These are phyloP conservation scores for Sporothrix mexicana DNA, from an alignment of 2,329 filamentous ascomycete genomes.

Conservation along the genomic window DNA sequence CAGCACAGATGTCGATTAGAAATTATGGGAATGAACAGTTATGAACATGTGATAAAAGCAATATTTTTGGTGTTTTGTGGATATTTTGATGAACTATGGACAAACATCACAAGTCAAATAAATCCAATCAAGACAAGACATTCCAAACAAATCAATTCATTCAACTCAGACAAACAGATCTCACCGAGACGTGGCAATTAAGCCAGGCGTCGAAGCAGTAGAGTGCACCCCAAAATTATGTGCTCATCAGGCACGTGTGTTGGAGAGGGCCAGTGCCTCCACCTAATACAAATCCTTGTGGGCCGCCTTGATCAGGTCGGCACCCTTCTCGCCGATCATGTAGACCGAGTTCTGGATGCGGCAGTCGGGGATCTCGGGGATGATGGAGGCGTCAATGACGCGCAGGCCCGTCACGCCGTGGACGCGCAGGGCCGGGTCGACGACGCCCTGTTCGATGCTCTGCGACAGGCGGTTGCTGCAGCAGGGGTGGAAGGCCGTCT, in stretches of 20 bases:
- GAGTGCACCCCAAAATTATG: too few species aligned
- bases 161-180: background rate
- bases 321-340: slow-evolving; percentile 61
- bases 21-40: too few species aligned
- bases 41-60: too few species aligned
- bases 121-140: too few species aligned
- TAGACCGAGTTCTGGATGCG: slow-evolving; percentile 67
- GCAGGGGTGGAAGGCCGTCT: slow-evolving; percentile 65
- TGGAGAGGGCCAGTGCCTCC: background rate
- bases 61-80: background rate
- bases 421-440: slow-evolving; percentile 49
- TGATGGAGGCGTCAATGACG: slow-evolving; percentile 35
- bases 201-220: too few species aligned
- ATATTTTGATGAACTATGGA: background rate
- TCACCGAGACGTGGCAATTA: background rate
- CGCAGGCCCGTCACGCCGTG: slow-evolving; percentile 35
- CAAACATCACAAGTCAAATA: too few species aligned
- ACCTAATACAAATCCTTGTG: slow-evolving; percentile 39
- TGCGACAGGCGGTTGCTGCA: slow-evolving; percentile 61
- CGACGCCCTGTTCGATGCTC: slow-evolving; percentile 57
- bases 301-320: slow-evolving; percentile 54
- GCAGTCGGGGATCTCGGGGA: slow-evolving; percentile 38
- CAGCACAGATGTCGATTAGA: too few species aligned
- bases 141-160: too few species aligned
- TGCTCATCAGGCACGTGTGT: too few species aligned